A percentile compares a stretch with the other conserved stretches of the same genome.
These are phyloP conservation scores for Fusarium sororula DNA, from an alignment of 2,329 filamentous ascomycete species.

Conservation along the genomic window DNA sequence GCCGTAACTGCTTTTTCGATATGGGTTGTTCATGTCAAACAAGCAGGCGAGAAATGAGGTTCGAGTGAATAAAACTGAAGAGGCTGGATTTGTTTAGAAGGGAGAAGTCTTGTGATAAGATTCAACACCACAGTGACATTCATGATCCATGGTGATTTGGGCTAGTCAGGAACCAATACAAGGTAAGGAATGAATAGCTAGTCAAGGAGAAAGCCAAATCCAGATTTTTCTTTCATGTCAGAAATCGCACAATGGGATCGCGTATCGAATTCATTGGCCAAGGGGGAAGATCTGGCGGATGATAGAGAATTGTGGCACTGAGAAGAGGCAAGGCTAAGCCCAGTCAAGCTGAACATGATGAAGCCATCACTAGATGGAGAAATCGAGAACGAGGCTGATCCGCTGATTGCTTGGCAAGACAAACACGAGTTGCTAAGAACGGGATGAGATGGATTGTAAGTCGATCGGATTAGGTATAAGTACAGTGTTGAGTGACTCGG, in stretches of 20 bases:
- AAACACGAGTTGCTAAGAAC: conserved; percentile 4
- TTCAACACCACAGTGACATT: conserved; percentile 10
- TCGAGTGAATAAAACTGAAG: not conserved
- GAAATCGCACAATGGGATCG: not conserved
- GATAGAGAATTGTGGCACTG: conserved; percentile 4
- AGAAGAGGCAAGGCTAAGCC: conserved; percentile 5
- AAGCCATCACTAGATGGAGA: not conserved
- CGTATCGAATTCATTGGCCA: not conserved
- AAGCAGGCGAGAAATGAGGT: not conserved
- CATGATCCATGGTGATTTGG: not conserved
- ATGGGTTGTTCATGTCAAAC: conserved; percentile 12
- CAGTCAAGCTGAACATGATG: not conserved
- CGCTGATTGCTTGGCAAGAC: conserved; percentile 1
- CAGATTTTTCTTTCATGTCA: not conserved
- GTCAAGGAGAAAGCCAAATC: not conserved
- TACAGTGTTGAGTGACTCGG: fast-evolving
- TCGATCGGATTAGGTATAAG: not conserved
- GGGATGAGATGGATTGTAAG: conserved; percentile 4
- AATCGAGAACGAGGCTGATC: conserved; percentile 6
- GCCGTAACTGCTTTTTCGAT: conserved; percentile 22
- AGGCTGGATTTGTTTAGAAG: conserved; percentile 4
- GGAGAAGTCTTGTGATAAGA: not conserved
- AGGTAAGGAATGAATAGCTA: conserved; percentile 12
- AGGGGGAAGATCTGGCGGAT: not conserved
- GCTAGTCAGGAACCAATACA: conserved; percentile 8